Evolutionary conservation across 371 early-diverging fungal genomes (phyloP), one percentile per base, ranked within the genome.

Genomic region (Choanephora cucurbitarum): DNA sequence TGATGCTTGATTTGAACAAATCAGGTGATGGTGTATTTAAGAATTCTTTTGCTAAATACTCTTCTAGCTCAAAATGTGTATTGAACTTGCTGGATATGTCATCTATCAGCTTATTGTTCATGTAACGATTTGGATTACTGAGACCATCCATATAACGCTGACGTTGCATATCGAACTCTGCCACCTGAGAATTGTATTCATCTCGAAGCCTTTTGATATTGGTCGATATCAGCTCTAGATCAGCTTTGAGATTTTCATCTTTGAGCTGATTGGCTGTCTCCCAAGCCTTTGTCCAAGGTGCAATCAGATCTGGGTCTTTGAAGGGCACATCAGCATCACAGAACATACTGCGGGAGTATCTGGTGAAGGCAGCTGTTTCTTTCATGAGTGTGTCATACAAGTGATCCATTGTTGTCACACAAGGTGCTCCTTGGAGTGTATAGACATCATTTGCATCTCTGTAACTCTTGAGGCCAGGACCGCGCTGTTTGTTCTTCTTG

Each of bases 341-440:
- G 44, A 76, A 67, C 49, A 76, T 57, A 44, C 55, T 60, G 13
- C 52, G 54, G 3, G 73, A 64, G 21, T 66, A 71, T 19, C 41
- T 46, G 0, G 73, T 69, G 15, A 73, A 71, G 7, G 44, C 55
- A 11, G 66, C 67, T 1, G 67, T 70, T 55, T 73, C 66, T 19
- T 62, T 60, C 6, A 64, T 10, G 0, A 76, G 17, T 8, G 69
- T 52, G 10, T 69, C 60, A 37, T 70, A 60, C 2, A 76, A 31
- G 24, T 49, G 55, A 32, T 76, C 77, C 77, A 76, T 76, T 11
- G 77, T 62, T 1, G 77, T 76, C 0, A 41, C 45, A 1, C 48
- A 51, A 1, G 60, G 56, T 14, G 56, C 55, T 0, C 61, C 55
- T 4, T 52, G 52, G 2, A 65, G 24, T 2, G 49, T 54, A 18